Base-by-base conservation (phyloP, 768 basidiomycete genomes). In the Pilatotrama ljubarskyi region DNA sequence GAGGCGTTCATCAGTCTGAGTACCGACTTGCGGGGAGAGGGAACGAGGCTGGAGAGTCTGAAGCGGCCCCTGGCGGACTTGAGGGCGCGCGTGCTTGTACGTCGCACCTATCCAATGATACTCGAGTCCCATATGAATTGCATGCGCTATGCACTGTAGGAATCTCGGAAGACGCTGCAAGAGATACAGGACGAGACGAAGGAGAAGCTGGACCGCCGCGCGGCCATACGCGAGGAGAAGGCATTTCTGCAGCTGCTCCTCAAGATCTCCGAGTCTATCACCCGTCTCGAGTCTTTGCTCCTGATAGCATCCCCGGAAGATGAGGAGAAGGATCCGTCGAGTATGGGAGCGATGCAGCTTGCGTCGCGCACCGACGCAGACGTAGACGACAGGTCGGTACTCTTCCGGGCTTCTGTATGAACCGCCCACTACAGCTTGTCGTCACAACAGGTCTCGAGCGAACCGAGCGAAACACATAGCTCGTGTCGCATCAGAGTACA, bases 1-100 rank as follows among this genome's bases (percentile, higher is more conserved):
- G 95, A 95, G 72, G 95, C 95, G 14, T 99, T 98, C 71, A 96
- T 98, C 68, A 93, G 91, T 66, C 79, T 99, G 29, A 95, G 95
- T 64, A 95, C 95, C 3, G 94, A 98, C 67, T 72, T 98, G 64
- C 82, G 87, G 64, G 93, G 90, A 43, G 95, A 98, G 74, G 90
- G 91, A 2, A 78, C 80, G 38, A 79, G 93, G 63, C 72, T 96
- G 66, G 79, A 82, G 58, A 77, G 82, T 58, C 70, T 99, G 58
- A 85, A 86, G 64, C 73, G 72, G 24, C 95, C 96, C 0, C 72
- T 99, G 51, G 73, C 69, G 9, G 79, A 77, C 20, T 71, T 98
- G 20, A 84, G 84, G 64, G 68, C 70, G 32, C 84, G 90, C 64
- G 85, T 96, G 44, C 73, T 86, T 66, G 93, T 92, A 69, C 62